Conservation (phyloP, 2,329 filamentous ascomycete genomes). For the Aspergillus carbonarius region DNA sequence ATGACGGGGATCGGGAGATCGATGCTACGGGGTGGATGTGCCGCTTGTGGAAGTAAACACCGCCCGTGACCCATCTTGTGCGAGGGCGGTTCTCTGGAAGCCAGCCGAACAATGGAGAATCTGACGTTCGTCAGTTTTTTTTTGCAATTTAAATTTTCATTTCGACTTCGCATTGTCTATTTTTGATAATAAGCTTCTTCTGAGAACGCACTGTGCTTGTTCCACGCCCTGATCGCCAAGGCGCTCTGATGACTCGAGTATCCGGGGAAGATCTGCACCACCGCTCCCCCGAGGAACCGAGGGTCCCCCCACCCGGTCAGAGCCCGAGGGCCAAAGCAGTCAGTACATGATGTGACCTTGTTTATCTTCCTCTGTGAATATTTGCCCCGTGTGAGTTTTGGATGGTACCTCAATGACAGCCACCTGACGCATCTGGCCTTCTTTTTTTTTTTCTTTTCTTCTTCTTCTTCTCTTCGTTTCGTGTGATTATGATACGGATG, state of each 20-base stretch:
- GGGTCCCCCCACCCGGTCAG: background rate
- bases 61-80: background rate
- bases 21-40: background rate
- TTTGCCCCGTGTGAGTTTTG: slow-evolving; percentile 1
- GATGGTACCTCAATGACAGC: slow-evolving; percentile 16
- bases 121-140: slow-evolving; percentile 17
- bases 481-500: slow-evolving; percentile 4
- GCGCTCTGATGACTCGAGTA: background rate
- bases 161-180: slow-evolving; percentile 1
- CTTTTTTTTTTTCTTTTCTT: slow-evolving; percentile 3
- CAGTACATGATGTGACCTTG: slow-evolving; percentile 3
- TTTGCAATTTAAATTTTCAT: slow-evolving; percentile 8
- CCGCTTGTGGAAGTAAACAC: background rate
- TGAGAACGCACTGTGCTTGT: background rate
- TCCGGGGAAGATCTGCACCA: background rate
- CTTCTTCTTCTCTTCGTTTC: slow-evolving; percentile 6
- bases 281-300: background rate
- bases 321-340: background rate
- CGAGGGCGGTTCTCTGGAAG: background rate
- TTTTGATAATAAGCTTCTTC: slow-evolving; percentile 5
- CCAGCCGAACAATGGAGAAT: slow-evolving; percentile 9
- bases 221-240: slow-evolving; percentile 4
- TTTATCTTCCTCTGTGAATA: slow-evolving; percentile 24
- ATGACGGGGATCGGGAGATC: background rate
- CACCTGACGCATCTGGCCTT: slow-evolving; percentile 17